phyloP scores from a whole-genome alignment of 495 filamentous ascomycete species.

The Neurospora hispaniola region DNA sequence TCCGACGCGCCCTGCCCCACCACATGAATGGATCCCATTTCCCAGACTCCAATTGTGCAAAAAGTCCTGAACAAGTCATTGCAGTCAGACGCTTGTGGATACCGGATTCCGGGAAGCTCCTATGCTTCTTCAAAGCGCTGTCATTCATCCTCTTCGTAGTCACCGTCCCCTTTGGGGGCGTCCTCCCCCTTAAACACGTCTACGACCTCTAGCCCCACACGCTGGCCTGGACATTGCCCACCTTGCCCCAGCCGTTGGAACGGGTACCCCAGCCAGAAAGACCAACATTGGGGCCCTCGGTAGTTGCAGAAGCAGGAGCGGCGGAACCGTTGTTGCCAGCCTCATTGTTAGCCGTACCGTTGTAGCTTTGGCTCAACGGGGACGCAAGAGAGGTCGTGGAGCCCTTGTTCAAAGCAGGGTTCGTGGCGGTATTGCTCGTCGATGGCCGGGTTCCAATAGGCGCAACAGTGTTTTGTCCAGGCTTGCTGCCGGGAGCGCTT shows the following conservation, averaged over 20 bases:
- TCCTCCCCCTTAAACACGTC: background rate
- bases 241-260: constrained; percentile 66
- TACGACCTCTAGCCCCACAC: constrained; percentile 55
- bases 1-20: background rate
- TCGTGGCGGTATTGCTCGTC: constrained; percentile 41
- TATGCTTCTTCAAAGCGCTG: background rate
- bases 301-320: constrained; percentile 26
- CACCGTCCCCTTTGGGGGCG: background rate
- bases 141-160: background rate
- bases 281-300: constrained; percentile 29
- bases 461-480: constrained; percentile 50
- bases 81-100: background rate
- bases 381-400: constrained; percentile 85
- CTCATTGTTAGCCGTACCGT: constrained; percentile 30
- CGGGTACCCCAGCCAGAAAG: constrained; percentile 57
- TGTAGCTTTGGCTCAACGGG: constrained; percentile 73
- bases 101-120: background rate
- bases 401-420: constrained; percentile 68
- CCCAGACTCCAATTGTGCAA: constrained; percentile 6
- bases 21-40: background rate
- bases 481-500: constrained; percentile 40
- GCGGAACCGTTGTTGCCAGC: constrained; percentile 18
- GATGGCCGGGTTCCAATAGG: constrained; percentile 87
- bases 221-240: constrained; percentile 59
- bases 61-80: background rate